Conservation (phyloP, 305 asterid genomes). For the Rubia peregrina region DNA sequence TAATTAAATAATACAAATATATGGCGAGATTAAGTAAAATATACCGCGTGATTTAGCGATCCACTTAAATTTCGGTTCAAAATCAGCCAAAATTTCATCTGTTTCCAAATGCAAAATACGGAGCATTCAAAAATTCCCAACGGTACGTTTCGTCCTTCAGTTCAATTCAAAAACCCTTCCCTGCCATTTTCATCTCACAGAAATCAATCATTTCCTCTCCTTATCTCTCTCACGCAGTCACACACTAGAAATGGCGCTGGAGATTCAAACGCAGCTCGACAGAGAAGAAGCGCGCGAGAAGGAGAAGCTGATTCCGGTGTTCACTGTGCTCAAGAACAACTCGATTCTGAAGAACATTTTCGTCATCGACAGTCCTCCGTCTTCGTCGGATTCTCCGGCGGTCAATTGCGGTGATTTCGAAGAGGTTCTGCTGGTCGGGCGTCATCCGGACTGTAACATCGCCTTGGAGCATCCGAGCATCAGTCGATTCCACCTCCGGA, state of each 20-base stretch:
- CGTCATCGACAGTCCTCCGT: constrained; percentile 8
- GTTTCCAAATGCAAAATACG: background rate
- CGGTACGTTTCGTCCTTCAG: background rate
- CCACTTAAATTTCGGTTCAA: background rate
- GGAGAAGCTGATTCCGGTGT: constrained; percentile 7
- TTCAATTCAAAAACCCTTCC: background rate
- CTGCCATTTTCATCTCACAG: background rate
- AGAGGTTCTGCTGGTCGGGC: constrained; percentile 11
- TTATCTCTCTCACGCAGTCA: constrained; percentile 2
- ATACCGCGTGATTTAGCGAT: too few species aligned
- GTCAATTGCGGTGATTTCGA: background rate
- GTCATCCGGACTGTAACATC: constrained; percentile 10
- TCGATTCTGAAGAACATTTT: constrained; percentile 8
- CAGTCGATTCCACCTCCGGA: constrained; percentile 7
- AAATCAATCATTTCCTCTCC: background rate
- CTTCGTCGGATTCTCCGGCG: background rate
- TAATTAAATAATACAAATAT: too few species aligned
- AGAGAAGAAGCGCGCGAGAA: background rate
- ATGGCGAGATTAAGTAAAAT: too few species aligned
- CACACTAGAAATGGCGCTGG: constrained; percentile 5
- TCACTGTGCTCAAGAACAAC: constrained; percentile 4
- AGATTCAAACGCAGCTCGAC: background rate
- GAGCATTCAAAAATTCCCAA: background rate
- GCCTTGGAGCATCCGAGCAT: constrained; percentile 9
- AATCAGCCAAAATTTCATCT: background rate